Evolutionary conservation across 371 early-diverging fungal species (phyloP), one percentile per base, ranked within the genome.

Genomic region (Mucor mucedo): DNA sequence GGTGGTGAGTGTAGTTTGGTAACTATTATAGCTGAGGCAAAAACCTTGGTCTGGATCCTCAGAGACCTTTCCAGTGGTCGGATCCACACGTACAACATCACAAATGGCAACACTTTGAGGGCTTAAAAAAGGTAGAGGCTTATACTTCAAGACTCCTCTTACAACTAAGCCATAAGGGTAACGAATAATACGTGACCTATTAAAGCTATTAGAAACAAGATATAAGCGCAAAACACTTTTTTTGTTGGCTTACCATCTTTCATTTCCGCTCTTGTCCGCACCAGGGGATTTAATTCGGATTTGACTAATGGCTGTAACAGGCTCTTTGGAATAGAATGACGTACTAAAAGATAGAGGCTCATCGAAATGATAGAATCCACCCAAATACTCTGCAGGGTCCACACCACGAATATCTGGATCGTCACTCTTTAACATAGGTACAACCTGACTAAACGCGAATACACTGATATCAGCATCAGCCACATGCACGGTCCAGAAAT

Each of bases 271-370:
- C 39, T 63, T 73, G 50, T 86, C 83, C 7, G 82, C 81, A 49
- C 88, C 89, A n/a, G 89, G 89, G 33, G 82, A 80, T 68, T 83
- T 83, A 53, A 89, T 80, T 28, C 85, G 80, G 42, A 89, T 81
- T 63, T 88, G 87, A 38, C 78, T 83, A 5, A 80, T 79, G 10
- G 77, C 75, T 6, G 54, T 58, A 21, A 57, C 35, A 1, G 65
- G 59, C 1, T 52, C 40, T 33, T 40, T 38, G 3, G 41, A 63
- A 66, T 75, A 70, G 45, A 70, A 64, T 54, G 44, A 78, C 5
- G 58, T 14, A 4, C 13, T 32, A 39, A 39, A 14, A 42, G 66
- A 78, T 30, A 79, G 77, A 0, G 88, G 83, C 57, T 88, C 88
- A 62, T 84, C 86, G 55, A 89, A 84, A 57, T 76, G 73, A 30